These are phyloP conservation scores for Salix caprea DNA, from an alignment of 345 rosid genomes.

Conservation along the genomic window DNA sequence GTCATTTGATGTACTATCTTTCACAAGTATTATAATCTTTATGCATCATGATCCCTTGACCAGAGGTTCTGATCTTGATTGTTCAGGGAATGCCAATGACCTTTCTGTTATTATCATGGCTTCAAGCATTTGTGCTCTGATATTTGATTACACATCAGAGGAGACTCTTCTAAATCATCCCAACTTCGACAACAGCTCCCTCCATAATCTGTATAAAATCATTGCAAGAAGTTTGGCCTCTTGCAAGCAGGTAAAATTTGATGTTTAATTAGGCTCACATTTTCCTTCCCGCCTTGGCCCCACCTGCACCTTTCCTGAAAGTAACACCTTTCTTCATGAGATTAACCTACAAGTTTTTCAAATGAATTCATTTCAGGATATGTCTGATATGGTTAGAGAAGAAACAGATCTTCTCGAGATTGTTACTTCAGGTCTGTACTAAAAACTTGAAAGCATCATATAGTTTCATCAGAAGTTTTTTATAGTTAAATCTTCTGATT, in stretches of 20 bases:
- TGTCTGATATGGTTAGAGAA: slow-evolving; percentile 22
- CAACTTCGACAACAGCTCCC: slow-evolving; percentile 32
- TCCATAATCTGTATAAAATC: slow-evolving; percentile 41
- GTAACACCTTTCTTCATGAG: not conserved
- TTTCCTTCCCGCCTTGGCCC: not conserved
- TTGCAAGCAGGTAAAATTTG: slow-evolving; percentile 40
- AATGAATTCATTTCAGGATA: slow-evolving; percentile 32
- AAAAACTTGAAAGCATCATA: not conserved
- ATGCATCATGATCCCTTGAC: not conserved
- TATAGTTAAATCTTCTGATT: not conserved
- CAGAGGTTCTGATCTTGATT: not conserved
- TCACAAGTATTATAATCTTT: not conserved
- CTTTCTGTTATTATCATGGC: slow-evolving; percentile 60
- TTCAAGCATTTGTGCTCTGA: slow-evolving; percentile 65
- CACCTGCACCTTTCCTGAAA: not conserved
- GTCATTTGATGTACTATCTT: not conserved
- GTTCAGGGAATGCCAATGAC: slow-evolving; percentile 47
- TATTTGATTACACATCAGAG: slow-evolving; percentile 69
- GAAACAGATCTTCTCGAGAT: slow-evolving; percentile 69
- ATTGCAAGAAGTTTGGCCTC: slow-evolving; percentile 56
- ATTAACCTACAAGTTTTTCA: not conserved
- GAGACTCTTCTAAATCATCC: slow-evolving; percentile 57
- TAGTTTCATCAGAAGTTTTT: no score
- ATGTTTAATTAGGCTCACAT: not conserved
- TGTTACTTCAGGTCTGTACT: slow-evolving; percentile 48